Conservation (phyloP, 78 protist genomes). For the Planoprotostelium fungivorum region DNA sequence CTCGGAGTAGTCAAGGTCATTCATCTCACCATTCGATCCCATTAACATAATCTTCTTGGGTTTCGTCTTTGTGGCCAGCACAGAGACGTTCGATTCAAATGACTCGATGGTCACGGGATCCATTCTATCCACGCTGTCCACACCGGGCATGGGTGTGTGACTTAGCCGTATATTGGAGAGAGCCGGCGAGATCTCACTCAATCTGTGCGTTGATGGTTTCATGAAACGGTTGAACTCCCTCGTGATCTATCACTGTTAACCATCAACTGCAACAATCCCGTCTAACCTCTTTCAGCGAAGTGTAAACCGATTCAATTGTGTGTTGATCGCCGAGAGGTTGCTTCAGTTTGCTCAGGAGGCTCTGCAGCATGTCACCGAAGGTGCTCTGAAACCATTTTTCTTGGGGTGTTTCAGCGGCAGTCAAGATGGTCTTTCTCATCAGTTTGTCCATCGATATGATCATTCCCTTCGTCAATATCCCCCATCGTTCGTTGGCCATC, state of each 20-base stretch:
- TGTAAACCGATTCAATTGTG: conserved; percentile 22
- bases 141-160: conserved; percentile 37
- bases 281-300: conserved; percentile 18
- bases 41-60: conserved; percentile 75
- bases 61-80: conserved; percentile 82
- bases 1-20: too few species aligned
- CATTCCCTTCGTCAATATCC: background rate
- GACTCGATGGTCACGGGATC: conserved; percentile 7
- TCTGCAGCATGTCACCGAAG: conserved; percentile 6
- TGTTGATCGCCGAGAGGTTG: conserved; percentile 22
- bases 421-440: conserved; percentile 9
- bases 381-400: conserved; percentile 36
- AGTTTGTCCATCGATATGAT: conserved; percentile 7
- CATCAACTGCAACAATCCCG: conserved; percentile 7
- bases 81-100: conserved; percentile 22
- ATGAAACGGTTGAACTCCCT: conserved; percentile 6
- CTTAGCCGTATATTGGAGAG: conserved; percentile 13
- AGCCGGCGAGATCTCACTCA: conserved; percentile 13
- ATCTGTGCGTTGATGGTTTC: background rate
- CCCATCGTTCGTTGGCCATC: background rate
- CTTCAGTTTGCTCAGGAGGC: conserved; percentile 8
- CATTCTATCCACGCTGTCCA: background rate
- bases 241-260: background rate
- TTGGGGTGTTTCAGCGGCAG: conserved; percentile 20
- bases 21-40: conserved; percentile 84